Base-by-base conservation (phyloP, 306 rosid genomes). In the Inga laurina region DNA sequence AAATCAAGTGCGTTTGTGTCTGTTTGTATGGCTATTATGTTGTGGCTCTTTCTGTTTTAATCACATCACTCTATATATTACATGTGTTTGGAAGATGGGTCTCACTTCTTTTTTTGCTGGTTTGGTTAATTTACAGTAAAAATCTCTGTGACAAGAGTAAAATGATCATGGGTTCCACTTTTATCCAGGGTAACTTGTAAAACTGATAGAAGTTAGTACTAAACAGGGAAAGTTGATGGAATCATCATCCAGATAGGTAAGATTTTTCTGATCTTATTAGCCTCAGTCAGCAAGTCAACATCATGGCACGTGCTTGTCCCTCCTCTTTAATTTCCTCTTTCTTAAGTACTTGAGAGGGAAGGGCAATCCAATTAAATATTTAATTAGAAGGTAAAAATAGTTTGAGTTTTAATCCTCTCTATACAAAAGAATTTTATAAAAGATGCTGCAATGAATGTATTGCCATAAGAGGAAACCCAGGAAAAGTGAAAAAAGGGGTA, bases 221-320 rank as follows among this genome's bases (percentile, higher is more conserved):
- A 46, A 67, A 22, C 15, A n/a, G 35, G 51, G 73, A 73, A 66
- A 32, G 81, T 71, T 66, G 61, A 66, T 16, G 49, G 19, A 76
- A 76, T 80, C 43, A 72, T 76, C 66, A 16, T 14, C 22, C 59
- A 3, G 48, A 19, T 69, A 51, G 56, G 41, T 43, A 75, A 44
- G 66, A 79, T 79, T 82, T 76, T 85, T 48, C 81, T 61, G 79
- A 59, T 65, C 65, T 79, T 82, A 70, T 62, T 9, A 22, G 15
- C 13, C 66, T 59, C 79, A 82, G 49, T 82, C 71, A 27, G 71
- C 85, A 82, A 74, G 61, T 84, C 73, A 87, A 44, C 76, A 70
- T 52, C 76, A 70, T 52, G 32, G 56, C 90, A 87, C 88, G 88
- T 84, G 88, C 80, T 57, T 73, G 11, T 21, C 24, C 82, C 64